Base-by-base conservation (phyloP, 345 rosid genomes). In the Dimocarpus longan region DNA sequence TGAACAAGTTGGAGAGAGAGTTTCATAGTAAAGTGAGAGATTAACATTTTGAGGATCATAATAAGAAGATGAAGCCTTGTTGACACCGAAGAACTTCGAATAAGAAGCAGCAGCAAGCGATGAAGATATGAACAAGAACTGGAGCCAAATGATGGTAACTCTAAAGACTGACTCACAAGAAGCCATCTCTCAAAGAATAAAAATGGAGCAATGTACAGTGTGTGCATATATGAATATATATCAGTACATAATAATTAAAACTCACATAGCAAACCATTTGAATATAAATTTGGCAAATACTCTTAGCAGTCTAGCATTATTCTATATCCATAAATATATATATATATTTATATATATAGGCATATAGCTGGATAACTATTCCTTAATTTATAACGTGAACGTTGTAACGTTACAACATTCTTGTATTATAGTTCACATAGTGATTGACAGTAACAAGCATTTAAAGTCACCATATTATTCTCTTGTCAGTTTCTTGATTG, bases 11-110 rank as follows among this genome's bases (percentile, higher is more conserved):
- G 73, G 77, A 32, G 82, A 48, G 8, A 88, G 80, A 39, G 85
- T 24, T 74, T 88, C 88, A 54, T 86, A 85, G 85, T 88, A 86
- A 50, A 88, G 57, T 0, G 91, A 81, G 56, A 88, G 64, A 68
- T 82, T 81, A 48, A 88, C 91, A 46, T 68, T 86, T 32, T 65
- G 43, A 66, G 76, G 76, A 76, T 40, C 50, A 22, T 28, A n/a
- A 32, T 32, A 32, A 22, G 75, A 22, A 7, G 24, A 12, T 52
- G 78, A 57, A 71, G 10, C 73, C 68, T 71, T 12, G 40, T 12
- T 64, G 50, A 60, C 74, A 21, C 19, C 28, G 8, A 10, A 10
- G 9, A 10, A 10, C 6, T 57, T 48, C 10, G 54, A 13, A 37
- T 4, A 37, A 73, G 80, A 78, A 73, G 52, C 44, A 44, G 77